Evolutionary conservation across 2,329 filamentous ascomycete species (phyloP), one percentile per base, ranked within the genome.

Genomic region (Emergomyces africanus): DNA sequence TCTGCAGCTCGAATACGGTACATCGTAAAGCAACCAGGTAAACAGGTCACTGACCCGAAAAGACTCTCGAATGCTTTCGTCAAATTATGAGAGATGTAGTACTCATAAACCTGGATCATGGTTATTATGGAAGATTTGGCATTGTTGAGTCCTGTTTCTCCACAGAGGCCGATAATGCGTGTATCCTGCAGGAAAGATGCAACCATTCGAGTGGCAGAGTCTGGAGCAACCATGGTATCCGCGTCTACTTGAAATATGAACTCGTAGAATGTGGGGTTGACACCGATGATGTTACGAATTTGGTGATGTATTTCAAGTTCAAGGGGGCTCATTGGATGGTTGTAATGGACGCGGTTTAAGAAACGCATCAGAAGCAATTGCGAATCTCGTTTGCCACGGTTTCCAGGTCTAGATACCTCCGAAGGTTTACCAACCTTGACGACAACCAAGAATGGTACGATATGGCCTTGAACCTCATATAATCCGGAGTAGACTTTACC

Each of bases 91-190:
- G 92, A 97, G 69, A 99, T 99, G 78, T 91, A 99, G 81, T 99
- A 99, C 75, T 99, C 92, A 79, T 97, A 99, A 39, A 99, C 92
- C 75, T 99, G 94, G 72, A 99, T 99, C 92, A 97, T 97, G 57
- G 94, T 99, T 65, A 95, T 84, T 69, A 95, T 90, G 0, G 92
- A 96, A 6, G 87, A 82, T 74, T 96, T 96, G 61, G 90, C 88
- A 70, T 99, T 99, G 63, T 87, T 91, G 54, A 99, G 80, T 18
- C 88, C 88, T 0, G 94, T 99, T 75, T 99, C 94, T 75, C 94
- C 94, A 69, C 94, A 99, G 54, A 94, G 84, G 59, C 88, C 94
- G 68, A 96, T 92, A n/a, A 97, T 79, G 59, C 89, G 86, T 30
- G 91, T 96, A 71, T 99, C 94, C 68, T 94, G 84, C 49, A 96